phyloP scores from a whole-genome alignment of 2,329 filamentous ascomycete species.

The Volutella citrinella region DNA sequence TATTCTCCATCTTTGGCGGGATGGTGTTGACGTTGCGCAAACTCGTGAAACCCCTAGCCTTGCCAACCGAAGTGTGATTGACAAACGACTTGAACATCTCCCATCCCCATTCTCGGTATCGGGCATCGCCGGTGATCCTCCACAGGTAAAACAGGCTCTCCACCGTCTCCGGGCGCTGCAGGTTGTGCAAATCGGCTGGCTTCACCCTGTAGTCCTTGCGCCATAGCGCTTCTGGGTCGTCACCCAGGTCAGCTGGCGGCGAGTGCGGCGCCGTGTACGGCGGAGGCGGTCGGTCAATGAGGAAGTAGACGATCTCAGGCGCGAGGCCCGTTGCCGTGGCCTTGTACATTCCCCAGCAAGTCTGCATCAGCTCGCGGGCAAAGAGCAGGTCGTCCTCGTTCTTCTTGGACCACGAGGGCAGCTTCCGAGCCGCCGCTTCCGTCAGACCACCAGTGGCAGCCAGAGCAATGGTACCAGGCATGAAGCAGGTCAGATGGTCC shows the following conservation, averaged over 20 bases:
- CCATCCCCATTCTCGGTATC: constrained; percentile 96
- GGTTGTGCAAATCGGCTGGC: constrained; percentile 80
- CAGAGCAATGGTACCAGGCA: constrained; percentile 92
- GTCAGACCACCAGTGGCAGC: constrained; percentile 77
- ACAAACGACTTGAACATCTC: constrained; percentile 95
- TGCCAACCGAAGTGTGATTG: constrained; percentile 75
- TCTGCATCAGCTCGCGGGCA: constrained; percentile 88
- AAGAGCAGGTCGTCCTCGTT: constrained; percentile 86
- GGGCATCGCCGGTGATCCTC: constrained; percentile 87
- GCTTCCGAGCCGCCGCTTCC: constrained; percentile 71
- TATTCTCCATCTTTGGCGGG: constrained; percentile 71
- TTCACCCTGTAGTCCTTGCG: constrained; percentile 78
- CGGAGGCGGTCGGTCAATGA: constrained; percentile 67
- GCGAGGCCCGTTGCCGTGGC: constrained; percentile 88
- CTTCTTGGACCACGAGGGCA: constrained; percentile 68
- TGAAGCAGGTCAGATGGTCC: constrained; percentile 97
- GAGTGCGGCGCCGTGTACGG: constrained; percentile 49
- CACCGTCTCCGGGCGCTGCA: constrained; percentile 95
- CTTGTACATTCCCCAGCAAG: constrained; percentile 97
- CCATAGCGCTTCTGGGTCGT: constrained; percentile 60
- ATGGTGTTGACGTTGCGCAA: constrained; percentile 70
- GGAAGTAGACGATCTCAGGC: constrained; percentile 90
- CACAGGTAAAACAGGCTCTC: constrained; percentile 98
- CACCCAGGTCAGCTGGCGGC: constrained; percentile 49
- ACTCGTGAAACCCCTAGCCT: constrained; percentile 79